phyloP scores from a whole-genome alignment of 1,284 basidiomycete species.

The Fomitopsis schrenkii region DNA sequence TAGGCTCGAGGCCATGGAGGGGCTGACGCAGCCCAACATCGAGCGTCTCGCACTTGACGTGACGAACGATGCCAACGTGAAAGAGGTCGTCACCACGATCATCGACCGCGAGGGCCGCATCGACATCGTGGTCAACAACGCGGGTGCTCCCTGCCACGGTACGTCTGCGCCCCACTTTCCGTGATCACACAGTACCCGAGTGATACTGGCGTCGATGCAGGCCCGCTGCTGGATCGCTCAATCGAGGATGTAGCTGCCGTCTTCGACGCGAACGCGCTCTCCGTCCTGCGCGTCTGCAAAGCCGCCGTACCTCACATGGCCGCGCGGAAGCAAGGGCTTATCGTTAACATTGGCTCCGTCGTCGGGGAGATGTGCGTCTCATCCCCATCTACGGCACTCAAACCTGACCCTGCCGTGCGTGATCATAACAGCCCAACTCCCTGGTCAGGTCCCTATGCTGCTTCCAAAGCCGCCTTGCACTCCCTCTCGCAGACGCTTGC shows the following conservation, averaged over 20 bases:
- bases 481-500: constrained; percentile 24
- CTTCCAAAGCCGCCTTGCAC: constrained; percentile 30
- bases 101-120: constrained; percentile 11
- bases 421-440: constrained; percentile 19
- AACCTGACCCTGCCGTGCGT: background rate
- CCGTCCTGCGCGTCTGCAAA: constrained; percentile 30
- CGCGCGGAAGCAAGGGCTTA: constrained; percentile 19
- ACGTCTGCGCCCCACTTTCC: background rate
- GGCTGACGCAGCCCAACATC: constrained; percentile 2
- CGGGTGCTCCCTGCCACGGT: constrained; percentile 10
- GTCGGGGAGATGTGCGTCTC: constrained; percentile 25
- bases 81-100: constrained; percentile 5
- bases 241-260: constrained; percentile 19
- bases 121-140: constrained; percentile 14
- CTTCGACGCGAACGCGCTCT: constrained; percentile 32
- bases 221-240: constrained; percentile 29
- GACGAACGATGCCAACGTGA: constrained; percentile 7
- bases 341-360: constrained; percentile 19
- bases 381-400: background rate
- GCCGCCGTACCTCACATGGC: constrained; percentile 34
- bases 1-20: constrained; percentile 27
- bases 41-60: constrained; percentile 9
- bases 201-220: background rate
- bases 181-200: background rate
- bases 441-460: constrained; percentile 29